Evolutionary conservation across 2,329 filamentous ascomycete genomes (phyloP).

Genomic region (Fusarium succisae): DNA sequence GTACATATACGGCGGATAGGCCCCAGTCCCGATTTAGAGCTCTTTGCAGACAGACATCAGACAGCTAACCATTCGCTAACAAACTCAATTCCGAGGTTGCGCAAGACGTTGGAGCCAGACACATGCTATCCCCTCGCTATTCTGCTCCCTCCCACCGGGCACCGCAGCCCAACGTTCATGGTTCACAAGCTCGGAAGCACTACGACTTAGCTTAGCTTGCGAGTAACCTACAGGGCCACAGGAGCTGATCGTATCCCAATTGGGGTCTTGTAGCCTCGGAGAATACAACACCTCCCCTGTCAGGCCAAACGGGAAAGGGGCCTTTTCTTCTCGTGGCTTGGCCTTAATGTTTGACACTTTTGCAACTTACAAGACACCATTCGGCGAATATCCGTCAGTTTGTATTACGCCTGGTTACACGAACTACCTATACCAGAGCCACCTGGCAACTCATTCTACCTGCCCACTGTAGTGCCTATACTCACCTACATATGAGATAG

Average conservation of each 20-base stretch:
- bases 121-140: not conserved
- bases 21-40: not conserved
- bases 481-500: not conserved
- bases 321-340: conserved; percentile 19
- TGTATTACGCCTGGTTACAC: not conserved
- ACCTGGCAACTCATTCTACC: not conserved
- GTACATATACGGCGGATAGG: not conserved
- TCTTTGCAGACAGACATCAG: not conserved
- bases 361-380: not conserved
- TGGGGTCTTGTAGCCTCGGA: conserved; percentile 16
- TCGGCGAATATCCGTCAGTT: not conserved
- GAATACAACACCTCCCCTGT: conserved; percentile 36
- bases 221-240: conserved; percentile 4
- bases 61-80: not conserved
- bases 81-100: not conserved
- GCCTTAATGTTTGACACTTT: conserved; percentile 24
- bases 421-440: not conserved
- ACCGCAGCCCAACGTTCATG: not conserved
- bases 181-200: conserved; percentile 13
- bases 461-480: not conserved
- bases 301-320: conserved; percentile 30
- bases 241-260: conserved; percentile 37
- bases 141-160: not conserved
- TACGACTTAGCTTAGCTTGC: conserved; percentile 9
- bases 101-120: not conserved